Conservation (phyloP, 116 monocot genomes). For the Papilionanthe hybrid region DNA sequence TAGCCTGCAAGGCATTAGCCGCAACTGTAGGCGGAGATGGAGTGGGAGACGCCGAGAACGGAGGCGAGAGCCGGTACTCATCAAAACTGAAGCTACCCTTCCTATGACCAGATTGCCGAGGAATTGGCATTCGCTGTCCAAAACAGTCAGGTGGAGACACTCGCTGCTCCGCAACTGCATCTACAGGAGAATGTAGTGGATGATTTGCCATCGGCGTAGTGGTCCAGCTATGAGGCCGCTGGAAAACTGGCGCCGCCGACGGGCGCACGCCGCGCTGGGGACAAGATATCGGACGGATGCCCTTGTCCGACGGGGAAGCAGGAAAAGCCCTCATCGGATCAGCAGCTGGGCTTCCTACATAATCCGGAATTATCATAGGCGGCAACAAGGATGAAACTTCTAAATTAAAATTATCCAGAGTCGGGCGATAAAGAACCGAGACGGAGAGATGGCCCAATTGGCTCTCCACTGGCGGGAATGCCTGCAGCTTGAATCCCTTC, state of each 20-base stretch:
- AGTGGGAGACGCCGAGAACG: constrained; percentile 61
- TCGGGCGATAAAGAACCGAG: constrained; percentile 54
- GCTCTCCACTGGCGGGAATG: constrained; percentile 67
- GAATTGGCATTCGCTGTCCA: constrained; percentile 6
- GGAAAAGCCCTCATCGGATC: constrained; percentile 69
- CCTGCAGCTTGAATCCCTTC: constrained; percentile 25
- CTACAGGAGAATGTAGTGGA: constrained; percentile 11
- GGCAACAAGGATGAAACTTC: constrained; percentile 52
- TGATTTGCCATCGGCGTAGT: constrained; percentile 28
- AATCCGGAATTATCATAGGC: constrained; percentile 73
- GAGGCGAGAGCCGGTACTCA: constrained; percentile 51
- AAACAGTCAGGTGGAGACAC: constrained; percentile 27
- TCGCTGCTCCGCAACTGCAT: constrained; percentile 9
- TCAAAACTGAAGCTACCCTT: constrained; percentile 33
- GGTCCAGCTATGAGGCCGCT: constrained; percentile 75
- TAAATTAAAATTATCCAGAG: constrained; percentile 49
- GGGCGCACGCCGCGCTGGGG: constrained; percentile 18
- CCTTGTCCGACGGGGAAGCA: constrained; percentile 35
- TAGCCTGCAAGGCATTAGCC: constrained; percentile 32
- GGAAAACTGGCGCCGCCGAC: constrained; percentile 9
- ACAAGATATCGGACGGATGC: constrained; percentile 21
- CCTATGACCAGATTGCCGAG: constrained; percentile 13
- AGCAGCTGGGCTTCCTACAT: constrained; percentile 82
- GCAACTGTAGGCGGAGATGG: constrained; percentile 58
- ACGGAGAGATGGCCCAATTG: constrained; percentile 60